These are phyloP conservation scores for Bassia scoparia DNA, from an alignment of 148 eudicot species.

Conservation along the genomic window DNA sequence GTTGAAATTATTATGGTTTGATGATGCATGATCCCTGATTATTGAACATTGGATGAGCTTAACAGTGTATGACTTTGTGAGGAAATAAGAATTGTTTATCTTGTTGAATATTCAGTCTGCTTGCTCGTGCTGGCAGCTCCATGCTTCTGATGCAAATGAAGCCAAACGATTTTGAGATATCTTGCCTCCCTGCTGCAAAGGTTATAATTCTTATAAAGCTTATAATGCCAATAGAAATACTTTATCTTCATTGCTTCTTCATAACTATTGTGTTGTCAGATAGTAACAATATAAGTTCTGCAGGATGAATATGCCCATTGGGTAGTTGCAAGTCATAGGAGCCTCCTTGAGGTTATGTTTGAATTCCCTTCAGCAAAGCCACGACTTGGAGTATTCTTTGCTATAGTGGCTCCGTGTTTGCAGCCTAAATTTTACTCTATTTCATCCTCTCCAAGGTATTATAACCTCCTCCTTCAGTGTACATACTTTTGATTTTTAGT, in stretches of 20 bases:
- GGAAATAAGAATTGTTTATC: no score
- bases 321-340: conserved; percentile 81
- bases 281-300: conserved; percentile 13
- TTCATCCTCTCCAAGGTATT: conserved; percentile 82
- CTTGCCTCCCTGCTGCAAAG: conserved; percentile 98
- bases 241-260: not conserved
- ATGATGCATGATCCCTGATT: no score
- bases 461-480: not conserved
- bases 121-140: conserved; percentile 83
- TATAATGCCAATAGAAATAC: not conserved
- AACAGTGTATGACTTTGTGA: no score
- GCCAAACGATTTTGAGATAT: conserved; percentile 72
- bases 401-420: conserved; percentile 83
- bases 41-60: no score
- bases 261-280: no score
- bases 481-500: not conserved
- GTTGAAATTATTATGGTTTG: no score
- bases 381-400: conserved; percentile 96
- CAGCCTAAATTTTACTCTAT: conserved; percentile 96
- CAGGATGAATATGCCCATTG: conserved; percentile 94
- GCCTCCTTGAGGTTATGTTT: conserved; percentile 90
- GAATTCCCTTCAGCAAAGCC: conserved; percentile 92
- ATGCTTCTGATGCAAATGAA: conserved; percentile 86
- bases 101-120: conserved; percentile 90
- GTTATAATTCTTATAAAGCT: no score